These are phyloP conservation scores for Coniosporium tulheliwenetii DNA, from an alignment of 2,329 filamentous ascomycete species.

Conservation along the genomic window DNA sequence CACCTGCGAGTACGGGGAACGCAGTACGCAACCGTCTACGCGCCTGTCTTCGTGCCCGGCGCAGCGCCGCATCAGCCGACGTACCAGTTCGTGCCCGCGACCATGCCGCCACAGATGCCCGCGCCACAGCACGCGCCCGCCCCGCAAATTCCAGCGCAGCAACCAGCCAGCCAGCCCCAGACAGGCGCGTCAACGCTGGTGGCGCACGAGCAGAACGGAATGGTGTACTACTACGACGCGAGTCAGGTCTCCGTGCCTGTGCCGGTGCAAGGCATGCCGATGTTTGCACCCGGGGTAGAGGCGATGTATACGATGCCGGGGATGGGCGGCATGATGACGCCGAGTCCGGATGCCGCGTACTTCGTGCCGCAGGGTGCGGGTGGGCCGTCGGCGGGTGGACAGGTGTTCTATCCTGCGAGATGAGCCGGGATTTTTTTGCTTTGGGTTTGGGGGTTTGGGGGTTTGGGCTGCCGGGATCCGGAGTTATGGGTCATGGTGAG, in stretches of 20 bases:
- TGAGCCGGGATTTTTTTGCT: conserved; percentile 4
- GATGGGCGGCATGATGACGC: conserved; percentile 69
- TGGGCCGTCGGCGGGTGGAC: conserved; percentile 12
- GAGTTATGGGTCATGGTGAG: too few species aligned
- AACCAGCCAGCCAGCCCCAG: conserved; percentile 16
- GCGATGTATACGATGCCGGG: conserved; percentile 40
- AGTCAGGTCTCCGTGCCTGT: conserved; percentile 39
- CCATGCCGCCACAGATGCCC: too few species aligned
- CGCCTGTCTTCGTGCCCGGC: conserved; percentile 42
- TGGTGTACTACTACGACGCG: conserved; percentile 87
- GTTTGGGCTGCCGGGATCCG: too few species aligned
- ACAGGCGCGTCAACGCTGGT: conserved; percentile 36
- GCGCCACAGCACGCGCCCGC: conserved; percentile 4
- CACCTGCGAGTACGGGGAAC: conserved; percentile 19
- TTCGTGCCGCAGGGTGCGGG: conserved; percentile 35
- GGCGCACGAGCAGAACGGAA: conserved; percentile 85
- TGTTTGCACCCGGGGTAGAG: conserved; percentile 32
- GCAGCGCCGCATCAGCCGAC: conserved; percentile 25
- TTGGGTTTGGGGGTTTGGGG: too few species aligned
- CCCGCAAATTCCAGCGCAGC: too few species aligned
- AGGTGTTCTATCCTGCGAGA: conserved; percentile 43
- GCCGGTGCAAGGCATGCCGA: conserved; percentile 17
- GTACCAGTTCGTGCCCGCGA: conserved; percentile 20
- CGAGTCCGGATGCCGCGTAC: conserved; percentile 36
- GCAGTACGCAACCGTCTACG: conserved; percentile 27